Evolutionary conservation across 305 asterid genomes (phyloP), one percentile per base, ranked within the genome.

Genomic region (Fraxinus xanthoxyloides): DNA sequence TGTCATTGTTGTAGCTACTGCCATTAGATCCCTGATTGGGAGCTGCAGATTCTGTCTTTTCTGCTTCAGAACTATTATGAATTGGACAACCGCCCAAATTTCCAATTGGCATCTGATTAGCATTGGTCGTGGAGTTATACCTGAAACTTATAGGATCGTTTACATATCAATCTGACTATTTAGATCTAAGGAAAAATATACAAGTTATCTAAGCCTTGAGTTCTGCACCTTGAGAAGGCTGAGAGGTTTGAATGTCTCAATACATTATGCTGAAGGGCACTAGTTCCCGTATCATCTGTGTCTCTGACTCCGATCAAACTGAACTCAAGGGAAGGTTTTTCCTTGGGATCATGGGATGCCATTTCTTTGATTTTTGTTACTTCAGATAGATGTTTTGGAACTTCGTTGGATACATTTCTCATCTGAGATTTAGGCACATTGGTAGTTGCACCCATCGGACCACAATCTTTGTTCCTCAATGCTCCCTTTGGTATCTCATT

Each of bases 1-100:
- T 87, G 21, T 89, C 91, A 75, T 86, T 84, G 86, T 87, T 89
- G 87, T 86, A 86, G 87, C 88, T 84, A 83, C 90, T 86, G 76
- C 89, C 89, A 81, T 86, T 87, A 73, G 90, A 89, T 19, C 82
- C 83, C 85, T 83, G 89, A 43, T 89, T 86, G 59, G 88, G 89
- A 19, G 87, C 85, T 15, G 90, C 80, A 46, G 89, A 84, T 76
- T 85, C 92, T 6, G 88, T 54, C 85, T 86, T 86, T 77, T 86
- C 87, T 40, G 85, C 89, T 85, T 80, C 91, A n/a, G 84, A 87
- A 81, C 84, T 82, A 82, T 83, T 83, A 82, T 88, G 69, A 77
- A 85, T 79, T 9, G 87, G 87, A 59, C 91, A 89, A 77, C 90
- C 86, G 80, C 91, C 91, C 38, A 86, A 87, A 59, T 75, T 85